A percentile compares a stretch with the other conserved stretches of the same genome.
Conservation (phyloP, 2,329 filamentous ascomycete species). For the Microdochium trichocladiopsis region DNA sequence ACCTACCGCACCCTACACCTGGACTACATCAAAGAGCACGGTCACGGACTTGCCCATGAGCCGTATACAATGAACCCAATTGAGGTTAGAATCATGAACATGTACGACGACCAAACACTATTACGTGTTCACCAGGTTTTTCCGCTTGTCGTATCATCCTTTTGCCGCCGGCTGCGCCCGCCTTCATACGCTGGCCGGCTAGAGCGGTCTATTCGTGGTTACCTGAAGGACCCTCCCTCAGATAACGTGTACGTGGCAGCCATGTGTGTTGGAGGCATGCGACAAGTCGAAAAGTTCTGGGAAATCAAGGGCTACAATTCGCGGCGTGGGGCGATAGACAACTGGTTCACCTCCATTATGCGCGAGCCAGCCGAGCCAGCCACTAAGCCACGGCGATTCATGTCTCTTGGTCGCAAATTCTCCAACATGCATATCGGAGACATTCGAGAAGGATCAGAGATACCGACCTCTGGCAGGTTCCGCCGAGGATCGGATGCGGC, state of each 20-base stretch:
- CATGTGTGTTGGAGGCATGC: slow-evolving; percentile 51
- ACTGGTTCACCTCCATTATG: slow-evolving; percentile 47
- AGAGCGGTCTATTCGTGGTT: slow-evolving; percentile 56
- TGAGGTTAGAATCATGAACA: slow-evolving; percentile 52
- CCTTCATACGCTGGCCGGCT: slow-evolving; percentile 58
- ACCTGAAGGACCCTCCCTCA: slow-evolving; percentile 53
- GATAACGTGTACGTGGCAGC: slow-evolving; percentile 57
- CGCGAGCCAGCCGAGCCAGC: slow-evolving; percentile 34
- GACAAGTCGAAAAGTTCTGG: slow-evolving; percentile 58
- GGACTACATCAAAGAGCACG: slow-evolving; percentile 45
- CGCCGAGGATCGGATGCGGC: slow-evolving; percentile 19
- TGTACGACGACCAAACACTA: slow-evolving; percentile 58
- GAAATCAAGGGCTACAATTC: slow-evolving; percentile 60
- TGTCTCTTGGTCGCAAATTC: slow-evolving; percentile 52
- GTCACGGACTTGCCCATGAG: slow-evolving; percentile 40
- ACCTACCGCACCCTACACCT: slow-evolving; percentile 54
- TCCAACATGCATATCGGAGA: slow-evolving; percentile 31
- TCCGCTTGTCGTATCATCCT: slow-evolving; percentile 56
- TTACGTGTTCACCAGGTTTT: slow-evolving; percentile 59
- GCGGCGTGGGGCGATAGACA: slow-evolving; percentile 50
- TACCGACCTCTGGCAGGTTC: slow-evolving; percentile 8
- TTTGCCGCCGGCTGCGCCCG: slow-evolving; percentile 53
- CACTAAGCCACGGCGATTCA: slow-evolving; percentile 43
- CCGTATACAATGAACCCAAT: slow-evolving; percentile 58
- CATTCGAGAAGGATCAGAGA: slow-evolving; percentile 8